Conservation (phyloP, 257 asterid genomes). For the Ilex aquifolium region DNA sequence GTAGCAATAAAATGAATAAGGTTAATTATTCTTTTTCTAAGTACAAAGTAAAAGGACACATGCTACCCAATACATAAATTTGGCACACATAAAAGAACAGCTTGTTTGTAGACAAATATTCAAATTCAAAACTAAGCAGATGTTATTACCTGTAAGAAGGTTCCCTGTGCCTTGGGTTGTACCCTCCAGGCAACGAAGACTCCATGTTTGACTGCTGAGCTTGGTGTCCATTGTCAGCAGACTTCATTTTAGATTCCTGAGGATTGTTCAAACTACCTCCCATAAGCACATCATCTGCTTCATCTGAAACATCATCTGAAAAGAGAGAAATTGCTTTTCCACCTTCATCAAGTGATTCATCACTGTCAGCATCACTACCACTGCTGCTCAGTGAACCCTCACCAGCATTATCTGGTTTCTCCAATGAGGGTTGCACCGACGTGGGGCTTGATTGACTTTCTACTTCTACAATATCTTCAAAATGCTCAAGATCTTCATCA, state of each 20-base stretch:
- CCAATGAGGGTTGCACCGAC: slow-evolving; percentile 5
- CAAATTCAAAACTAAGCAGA: slow-evolving; percentile 6
- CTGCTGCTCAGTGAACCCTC: slow-evolving; percentile 23
- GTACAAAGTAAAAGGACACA: too few species aligned
- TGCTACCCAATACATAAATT: too few species aligned
- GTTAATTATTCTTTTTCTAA: too few species aligned
- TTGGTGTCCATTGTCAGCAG: slow-evolving; percentile 17
- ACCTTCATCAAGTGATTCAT: slow-evolving; percentile 32
- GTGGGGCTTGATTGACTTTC: slow-evolving; percentile 23
- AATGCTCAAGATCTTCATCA: slow-evolving; percentile 94
- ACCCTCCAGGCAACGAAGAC: slow-evolving; percentile 47
- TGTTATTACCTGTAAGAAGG: slow-evolving; percentile 69
- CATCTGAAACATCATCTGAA: slow-evolving; percentile 34
- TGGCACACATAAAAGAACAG: too few species aligned
- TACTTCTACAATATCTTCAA: slow-evolving; percentile 61
- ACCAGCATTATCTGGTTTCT: slow-evolving; percentile 16
- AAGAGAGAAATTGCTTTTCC: slow-evolving; percentile 40
- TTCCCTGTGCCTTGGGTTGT: slow-evolving; percentile 73
- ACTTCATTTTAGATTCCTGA: slow-evolving; percentile 22
- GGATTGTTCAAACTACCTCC: slow-evolving; percentile 24
- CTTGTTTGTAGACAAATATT: background rate
- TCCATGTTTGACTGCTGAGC: slow-evolving; percentile 19
- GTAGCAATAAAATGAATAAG: too few species aligned
- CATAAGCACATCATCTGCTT: slow-evolving; percentile 38
- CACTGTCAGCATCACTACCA: slow-evolving; percentile 31